Evolutionary conservation across 768 basidiomycete genomes (phyloP), one percentile per base, ranked within the genome.

Genomic region (Boletus rubescentipes): DNA sequence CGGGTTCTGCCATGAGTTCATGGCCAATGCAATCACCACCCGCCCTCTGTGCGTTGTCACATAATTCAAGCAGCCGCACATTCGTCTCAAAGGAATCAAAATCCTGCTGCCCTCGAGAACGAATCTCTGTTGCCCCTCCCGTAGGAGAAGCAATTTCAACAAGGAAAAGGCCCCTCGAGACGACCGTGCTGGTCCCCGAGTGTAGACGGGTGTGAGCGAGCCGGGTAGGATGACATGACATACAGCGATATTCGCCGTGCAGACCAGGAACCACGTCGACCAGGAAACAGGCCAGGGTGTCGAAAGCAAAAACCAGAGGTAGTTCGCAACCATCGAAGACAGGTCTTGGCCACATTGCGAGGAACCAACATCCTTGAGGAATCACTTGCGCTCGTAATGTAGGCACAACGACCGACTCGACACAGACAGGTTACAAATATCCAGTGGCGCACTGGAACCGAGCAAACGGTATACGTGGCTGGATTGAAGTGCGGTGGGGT

Each of bases 81-180:
- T 26, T 35, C 49, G 41, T 59, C 59, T 54, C 57, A 31, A 60
- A 69, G 61, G 58, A 67, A 67, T 53, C 65, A 61, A 54, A n/a
- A 60, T 59, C 54, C 54, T 55, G 52, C 65, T 68, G 73, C 66
- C 69, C 72, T 75, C 76, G 80, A 83, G 82, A 79, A 75, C 79
- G 67, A 80, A 77, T 79, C 81, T 81, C 80, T 82, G 64, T 78
- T 79, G 70, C 61, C 70, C 66, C 62, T 73, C 78, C 78, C 77
- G 62, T 36, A 62, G 75, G 68, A 75, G 61, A 60, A 65, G 55
- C 71, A 79, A 79, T 67, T 75, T 72, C 73, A 71, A 61, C 59
- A 32, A 58, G 56, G 50, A 57, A 55, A 46, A 47, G 59, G 47
- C 37, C 41, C 54, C 46, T 55, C 59, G 47, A 57, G 54, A 59